phyloP scores from a whole-genome alignment of 2,329 filamentous ascomycete genomes.

The Trichophyton schoenleinii region DNA sequence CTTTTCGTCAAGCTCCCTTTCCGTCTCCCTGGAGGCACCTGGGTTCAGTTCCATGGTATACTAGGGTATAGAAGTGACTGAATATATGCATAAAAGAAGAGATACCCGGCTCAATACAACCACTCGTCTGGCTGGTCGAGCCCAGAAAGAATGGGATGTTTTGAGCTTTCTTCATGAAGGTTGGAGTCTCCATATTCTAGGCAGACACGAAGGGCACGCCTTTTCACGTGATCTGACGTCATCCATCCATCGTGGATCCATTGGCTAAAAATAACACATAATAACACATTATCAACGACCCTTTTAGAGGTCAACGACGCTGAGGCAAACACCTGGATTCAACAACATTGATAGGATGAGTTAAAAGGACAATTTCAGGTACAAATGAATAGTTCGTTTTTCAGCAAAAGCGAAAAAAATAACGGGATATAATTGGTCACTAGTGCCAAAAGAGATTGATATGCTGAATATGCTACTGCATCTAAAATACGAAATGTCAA shows the following conservation, averaged over 20 bases:
- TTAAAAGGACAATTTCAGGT: no score
- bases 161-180: not conserved
- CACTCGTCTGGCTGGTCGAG: no score
- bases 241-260: not conserved
- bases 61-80: not conserved
- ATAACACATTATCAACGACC: not conserved
- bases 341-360: no score
- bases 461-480: not conserved
- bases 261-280: not conserved
- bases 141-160: not conserved
- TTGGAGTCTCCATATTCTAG: not conserved
- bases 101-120: no score
- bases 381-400: no score
- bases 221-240: not conserved
- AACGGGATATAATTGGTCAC: no score
- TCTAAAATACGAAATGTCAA: not conserved
- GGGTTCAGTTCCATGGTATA: not conserved
- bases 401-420: no score
- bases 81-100: no score
- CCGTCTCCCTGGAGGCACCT: conserved; percentile 15
- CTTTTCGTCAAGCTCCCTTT: conserved; percentile 41
- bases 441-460: not conserved
- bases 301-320: no score
- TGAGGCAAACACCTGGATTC: no score
- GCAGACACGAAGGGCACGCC: conserved; percentile 2